Evolutionary conservation across 768 basidiomycete genomes (phyloP), one percentile per base, ranked within the genome.

Genomic region (Lyophyllum atratum): DNA sequence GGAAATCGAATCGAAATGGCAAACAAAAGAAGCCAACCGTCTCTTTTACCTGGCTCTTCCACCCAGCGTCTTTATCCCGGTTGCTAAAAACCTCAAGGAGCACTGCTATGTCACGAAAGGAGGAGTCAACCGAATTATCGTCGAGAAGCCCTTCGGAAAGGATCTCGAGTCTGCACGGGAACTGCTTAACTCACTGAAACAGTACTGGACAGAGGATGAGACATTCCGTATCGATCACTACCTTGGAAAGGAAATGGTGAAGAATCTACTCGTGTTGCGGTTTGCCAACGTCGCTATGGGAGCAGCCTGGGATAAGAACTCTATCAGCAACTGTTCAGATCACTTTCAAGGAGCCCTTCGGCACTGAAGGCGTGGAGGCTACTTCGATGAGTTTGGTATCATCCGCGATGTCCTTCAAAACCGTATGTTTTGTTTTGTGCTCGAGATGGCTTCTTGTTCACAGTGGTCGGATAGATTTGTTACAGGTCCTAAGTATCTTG

Each of bases 331-430:
- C 68, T n/a, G 94, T 99, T 31, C 97, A 99, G 74, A 97, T 98
- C 75, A 97, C 95, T 15, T 98, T 98, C 85, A 98, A 98, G 79
- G 97, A 98, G 74, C 94, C 95, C 2, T 98, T 98, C 70, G 96
- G 96, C 19, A 99, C 96, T 47, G 97, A 99, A 71, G 96, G 96
- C 92, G 96, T 63, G 96, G 96, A n/a, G 96, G 97, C 17, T 99
- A 99, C 82, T 99, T 99, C 77, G 96, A 99, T 72, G 95, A 98
- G 75, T 99, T 98, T 74, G 97, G 97, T 54, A 98, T 99, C 72
- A 95, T 99, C 73, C 90, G 96, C 69, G 96, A 99, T 73, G 81
- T 99, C 57, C 79, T 95, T 70, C 96, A 99, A 79, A 99, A 99
- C 76, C 96, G 96, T 97, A 73, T 75, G 95, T 84, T 29, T 31